Evolutionary conservation across 345 rosid species (phyloP).

Genomic region (Theobroma cacao): DNA sequence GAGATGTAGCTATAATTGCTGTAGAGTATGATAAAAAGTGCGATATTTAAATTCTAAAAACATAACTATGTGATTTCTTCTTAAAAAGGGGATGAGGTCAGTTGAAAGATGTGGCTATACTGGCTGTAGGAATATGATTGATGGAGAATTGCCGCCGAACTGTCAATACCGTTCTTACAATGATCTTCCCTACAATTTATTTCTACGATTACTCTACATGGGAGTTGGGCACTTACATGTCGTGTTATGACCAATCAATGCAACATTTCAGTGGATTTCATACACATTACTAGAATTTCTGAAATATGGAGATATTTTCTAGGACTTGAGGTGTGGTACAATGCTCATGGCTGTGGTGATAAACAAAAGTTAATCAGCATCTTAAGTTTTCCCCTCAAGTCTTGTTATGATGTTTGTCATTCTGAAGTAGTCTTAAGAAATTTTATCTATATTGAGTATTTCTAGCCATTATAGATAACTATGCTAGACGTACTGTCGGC

Average conservation of each 20-base stretch:
- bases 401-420: neutral
- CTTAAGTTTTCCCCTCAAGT: neutral
- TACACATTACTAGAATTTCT: neutral
- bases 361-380: neutral
- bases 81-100: neutral
- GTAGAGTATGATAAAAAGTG: neutral
- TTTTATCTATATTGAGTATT: neutral
- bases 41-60: neutral
- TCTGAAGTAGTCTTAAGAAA: neutral
- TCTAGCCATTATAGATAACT: neutral
- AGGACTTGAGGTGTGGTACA: neutral
- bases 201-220: neutral
- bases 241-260: neutral
- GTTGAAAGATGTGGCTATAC: conserved; percentile 3
- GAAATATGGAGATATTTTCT: neutral
- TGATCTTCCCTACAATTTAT: neutral
- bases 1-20: neutral
- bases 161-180: conserved; percentile 4
- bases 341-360: neutral
- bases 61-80: neutral
- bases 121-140: neutral
- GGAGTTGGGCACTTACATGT: neutral
- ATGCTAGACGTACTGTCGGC: neutral
- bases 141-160: neutral
- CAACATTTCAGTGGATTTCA: neutral